These are phyloP conservation scores for Trichophyton rubrum DNA, from an alignment of 2,329 filamentous ascomycete genomes.

Conservation along the genomic window DNA sequence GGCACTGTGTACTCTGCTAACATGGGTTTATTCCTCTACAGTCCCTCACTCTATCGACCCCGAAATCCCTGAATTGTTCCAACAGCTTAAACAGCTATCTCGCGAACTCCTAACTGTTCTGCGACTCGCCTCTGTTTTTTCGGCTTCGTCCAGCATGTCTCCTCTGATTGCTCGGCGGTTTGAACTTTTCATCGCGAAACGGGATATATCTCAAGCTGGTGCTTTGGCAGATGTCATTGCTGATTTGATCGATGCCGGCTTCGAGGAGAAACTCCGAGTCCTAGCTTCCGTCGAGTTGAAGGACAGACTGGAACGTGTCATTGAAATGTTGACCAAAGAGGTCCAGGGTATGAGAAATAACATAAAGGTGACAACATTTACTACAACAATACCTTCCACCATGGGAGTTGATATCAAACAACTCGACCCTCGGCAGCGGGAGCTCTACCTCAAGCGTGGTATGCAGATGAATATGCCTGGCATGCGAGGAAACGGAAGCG, in stretches of 20 bases:
- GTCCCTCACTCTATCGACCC: conserved; percentile 42
- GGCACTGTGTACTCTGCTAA: background rate
- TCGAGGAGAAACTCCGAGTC: conserved; percentile 83
- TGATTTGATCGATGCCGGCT: conserved; percentile 72
- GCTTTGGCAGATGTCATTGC: conserved; percentile 91
- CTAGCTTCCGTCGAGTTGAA: conserved; percentile 70
- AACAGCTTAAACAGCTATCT: conserved; percentile 69
- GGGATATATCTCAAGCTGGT: conserved; percentile 70
- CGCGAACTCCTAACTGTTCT: conserved; percentile 76
- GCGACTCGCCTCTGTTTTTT: conserved; percentile 71
- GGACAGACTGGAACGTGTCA: conserved; percentile 64
- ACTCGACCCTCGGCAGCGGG: conserved; percentile 37
- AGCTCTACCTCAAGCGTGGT: conserved; percentile 30
- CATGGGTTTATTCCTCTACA: conserved; percentile 9
- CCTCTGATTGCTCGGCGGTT: conserved; percentile 76
- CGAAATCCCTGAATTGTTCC: conserved; percentile 58
- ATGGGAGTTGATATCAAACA: conserved; percentile 46
- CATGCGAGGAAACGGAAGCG: conserved; percentile 24
- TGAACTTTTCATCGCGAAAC: conserved; percentile 74
- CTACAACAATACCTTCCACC: conserved; percentile 50
- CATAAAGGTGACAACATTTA: conserved; percentile 70
- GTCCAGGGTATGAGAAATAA: conserved; percentile 74
- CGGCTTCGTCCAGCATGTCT: conserved; percentile 58
- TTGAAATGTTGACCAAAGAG: conserved; percentile 72
- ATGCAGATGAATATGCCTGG: conserved; percentile 37